These are phyloP conservation scores for Anthostomella pinea DNA, from an alignment of 2,329 filamentous ascomycete genomes.

Conservation along the genomic window DNA sequence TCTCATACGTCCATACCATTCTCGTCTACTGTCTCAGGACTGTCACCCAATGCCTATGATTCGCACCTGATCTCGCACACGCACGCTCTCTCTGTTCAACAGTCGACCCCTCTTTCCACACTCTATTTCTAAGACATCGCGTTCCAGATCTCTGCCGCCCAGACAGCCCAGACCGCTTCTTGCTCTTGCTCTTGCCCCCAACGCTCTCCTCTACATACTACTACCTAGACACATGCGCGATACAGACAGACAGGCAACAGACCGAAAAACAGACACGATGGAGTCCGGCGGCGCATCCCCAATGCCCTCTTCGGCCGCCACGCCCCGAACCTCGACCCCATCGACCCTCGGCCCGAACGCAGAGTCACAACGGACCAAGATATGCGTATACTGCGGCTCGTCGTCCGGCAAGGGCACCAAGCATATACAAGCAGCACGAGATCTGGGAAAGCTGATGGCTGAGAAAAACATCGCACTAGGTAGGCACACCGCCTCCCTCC, in stretches of 20 bases:
- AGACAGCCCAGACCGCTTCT: too few relatives aligned
- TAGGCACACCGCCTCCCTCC: too few relatives aligned
- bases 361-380: constrained; percentile 53
- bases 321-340: constrained; percentile 32
- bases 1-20: too few relatives aligned
- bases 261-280: constrained; percentile 29
- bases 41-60: too few relatives aligned
- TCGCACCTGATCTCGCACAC: too few relatives aligned
- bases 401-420: constrained; percentile 67
- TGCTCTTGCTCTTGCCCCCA: background rate
- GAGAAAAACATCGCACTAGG: constrained; percentile 73
- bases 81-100: background rate
- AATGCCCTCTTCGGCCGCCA: constrained; percentile 29
- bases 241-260: constrained; percentile 1
- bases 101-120: too few relatives aligned
- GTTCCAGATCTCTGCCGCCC: too few relatives aligned
- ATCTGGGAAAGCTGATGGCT: constrained; percentile 72
- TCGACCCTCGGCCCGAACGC: constrained; percentile 29
- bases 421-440: constrained; percentile 75
- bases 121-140: constrained; percentile 16
- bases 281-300: constrained; percentile 40
- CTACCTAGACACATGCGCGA: background rate
- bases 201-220: background rate
- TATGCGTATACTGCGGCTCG: constrained; percentile 95
- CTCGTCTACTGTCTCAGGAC: too few relatives aligned